A percentile compares a stretch with the other conserved stretches of the same genome.
These are phyloP conservation scores for Gossypium rotundifolium DNA, from an alignment of 345 rosid genomes.

Conservation along the genomic window DNA sequence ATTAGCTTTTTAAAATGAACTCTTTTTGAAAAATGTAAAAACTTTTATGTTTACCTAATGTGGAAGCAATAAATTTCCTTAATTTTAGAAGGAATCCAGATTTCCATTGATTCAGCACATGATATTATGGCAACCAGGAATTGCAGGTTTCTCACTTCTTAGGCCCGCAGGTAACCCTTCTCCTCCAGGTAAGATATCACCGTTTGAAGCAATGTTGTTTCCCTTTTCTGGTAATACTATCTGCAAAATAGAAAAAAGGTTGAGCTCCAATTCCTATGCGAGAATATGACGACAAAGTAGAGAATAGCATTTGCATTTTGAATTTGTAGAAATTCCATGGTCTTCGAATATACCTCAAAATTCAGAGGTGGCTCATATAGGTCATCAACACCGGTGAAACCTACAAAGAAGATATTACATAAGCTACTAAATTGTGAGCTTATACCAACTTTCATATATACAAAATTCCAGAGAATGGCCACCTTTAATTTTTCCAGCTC, in stretches of 20 bases:
- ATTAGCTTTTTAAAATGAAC: too few relatives aligned
- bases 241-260: constrained; percentile 32
- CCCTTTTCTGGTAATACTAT: constrained; percentile 41
- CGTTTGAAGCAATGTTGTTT: constrained; percentile 32
- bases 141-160: constrained; percentile 4
- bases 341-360: constrained; percentile 42
- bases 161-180: constrained; percentile 55
- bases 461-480: constrained; percentile 5
- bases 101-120: neutral
- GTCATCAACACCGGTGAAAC: constrained; percentile 75
- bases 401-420: constrained; percentile 24
- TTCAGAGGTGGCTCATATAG: constrained; percentile 66
- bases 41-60: neutral
- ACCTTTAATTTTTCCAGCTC: constrained; percentile 86
- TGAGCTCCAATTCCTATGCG: neutral
- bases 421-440: constrained; percentile 4
- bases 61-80: constrained; percentile 28
- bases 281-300: neutral
- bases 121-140: neutral
- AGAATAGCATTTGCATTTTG: neutral
- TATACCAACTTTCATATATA: neutral
- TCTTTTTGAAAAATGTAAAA: too few relatives aligned
- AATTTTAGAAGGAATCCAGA: neutral
- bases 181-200: constrained; percentile 61
- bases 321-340: neutral